These are phyloP conservation scores for Populus euphratica DNA, from an alignment of 345 rosid species.

Conservation along the genomic window DNA sequence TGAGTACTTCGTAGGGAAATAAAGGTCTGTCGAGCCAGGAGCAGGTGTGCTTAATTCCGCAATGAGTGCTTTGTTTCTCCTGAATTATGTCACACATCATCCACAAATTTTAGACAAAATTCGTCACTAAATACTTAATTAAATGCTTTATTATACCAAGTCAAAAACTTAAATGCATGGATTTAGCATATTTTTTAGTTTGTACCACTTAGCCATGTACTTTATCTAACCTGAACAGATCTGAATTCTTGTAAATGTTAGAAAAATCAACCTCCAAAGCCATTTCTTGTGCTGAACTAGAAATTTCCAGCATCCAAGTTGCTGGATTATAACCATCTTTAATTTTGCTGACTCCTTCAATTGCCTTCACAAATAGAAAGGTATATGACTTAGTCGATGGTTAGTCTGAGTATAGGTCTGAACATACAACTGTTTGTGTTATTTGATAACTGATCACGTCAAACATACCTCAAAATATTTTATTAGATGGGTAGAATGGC, in stretches of 20 bases:
- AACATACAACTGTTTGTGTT: background rate
- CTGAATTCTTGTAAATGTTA: conserved; percentile 54
- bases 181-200: background rate
- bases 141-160: background rate
- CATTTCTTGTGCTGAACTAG: conserved; percentile 52
- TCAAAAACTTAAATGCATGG: background rate
- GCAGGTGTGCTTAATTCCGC: conserved; percentile 19
- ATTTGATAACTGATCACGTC: background rate
- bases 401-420: background rate
- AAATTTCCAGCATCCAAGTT: conserved; percentile 88
- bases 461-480: conserved; percentile 63
- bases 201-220: background rate
- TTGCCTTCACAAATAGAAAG: conserved; percentile 28
- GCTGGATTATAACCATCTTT: conserved; percentile 80
- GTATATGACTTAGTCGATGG: background rate
- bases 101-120: background rate
- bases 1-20: conserved; percentile 18
- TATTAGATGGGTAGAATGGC: conserved; percentile 51
- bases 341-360: conserved; percentile 58
- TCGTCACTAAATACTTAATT: background rate
- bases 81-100: conserved; percentile 18
- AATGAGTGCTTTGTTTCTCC: conserved; percentile 41
- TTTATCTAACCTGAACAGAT: conserved; percentile 44
- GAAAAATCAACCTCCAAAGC: conserved; percentile 60
- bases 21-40: conserved; percentile 18